Evolutionary conservation across 768 basidiomycete genomes (phyloP).

Genomic region (Lactifluus subvellereus): DNA sequence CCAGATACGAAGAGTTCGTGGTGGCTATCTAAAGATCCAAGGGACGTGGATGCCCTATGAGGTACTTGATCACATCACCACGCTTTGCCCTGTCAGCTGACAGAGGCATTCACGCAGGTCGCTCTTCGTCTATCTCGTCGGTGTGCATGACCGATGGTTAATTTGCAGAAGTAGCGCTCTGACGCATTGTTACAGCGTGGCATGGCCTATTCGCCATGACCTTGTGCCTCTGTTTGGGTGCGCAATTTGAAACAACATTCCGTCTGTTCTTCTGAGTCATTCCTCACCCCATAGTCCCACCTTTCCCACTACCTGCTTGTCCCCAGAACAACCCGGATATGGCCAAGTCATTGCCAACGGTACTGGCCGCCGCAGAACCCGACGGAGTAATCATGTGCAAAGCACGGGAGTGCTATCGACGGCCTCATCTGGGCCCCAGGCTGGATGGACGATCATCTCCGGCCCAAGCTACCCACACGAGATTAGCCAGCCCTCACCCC

Average conservation of each 20-base stretch:
- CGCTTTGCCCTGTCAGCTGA: slow-evolving; percentile 11
- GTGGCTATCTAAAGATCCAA: slow-evolving; percentile 87
- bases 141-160: slow-evolving; percentile 36
- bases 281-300: slow-evolving; percentile 49
- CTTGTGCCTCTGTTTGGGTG: slow-evolving; percentile 87
- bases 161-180: slow-evolving; percentile 1
- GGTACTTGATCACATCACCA: slow-evolving; percentile 36
- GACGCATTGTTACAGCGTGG: slow-evolving; percentile 51
- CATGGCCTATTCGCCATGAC: slow-evolving; percentile 83
- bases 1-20: slow-evolving; percentile 76
- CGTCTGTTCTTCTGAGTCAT: slow-evolving; percentile 18
- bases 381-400: slow-evolving; percentile 20
- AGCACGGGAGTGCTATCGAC: slow-evolving; percentile 8
- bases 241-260: slow-evolving; percentile 20
- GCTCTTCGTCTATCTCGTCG: slow-evolving; percentile 74
- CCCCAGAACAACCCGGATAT: slow-evolving; percentile 81
- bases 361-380: slow-evolving; percentile 20
- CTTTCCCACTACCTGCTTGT: slow-evolving; percentile 77
- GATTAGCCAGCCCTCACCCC: slow-evolving; percentile 7
- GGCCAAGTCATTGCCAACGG: slow-evolving; percentile 65
- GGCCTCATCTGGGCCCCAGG: slow-evolving; percentile 17
- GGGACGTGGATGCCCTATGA: slow-evolving; percentile 95
- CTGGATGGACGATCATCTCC: slow-evolving; percentile 25
- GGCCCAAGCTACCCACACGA: slow-evolving; percentile 19
- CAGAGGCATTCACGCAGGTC: slow-evolving; percentile 41